A percentile compares a stretch with the other conserved stretches of the same genome.
phyloP scores from a whole-genome alignment of 2,329 filamentous ascomycete species.

The Talaromyces sp. region DNA sequence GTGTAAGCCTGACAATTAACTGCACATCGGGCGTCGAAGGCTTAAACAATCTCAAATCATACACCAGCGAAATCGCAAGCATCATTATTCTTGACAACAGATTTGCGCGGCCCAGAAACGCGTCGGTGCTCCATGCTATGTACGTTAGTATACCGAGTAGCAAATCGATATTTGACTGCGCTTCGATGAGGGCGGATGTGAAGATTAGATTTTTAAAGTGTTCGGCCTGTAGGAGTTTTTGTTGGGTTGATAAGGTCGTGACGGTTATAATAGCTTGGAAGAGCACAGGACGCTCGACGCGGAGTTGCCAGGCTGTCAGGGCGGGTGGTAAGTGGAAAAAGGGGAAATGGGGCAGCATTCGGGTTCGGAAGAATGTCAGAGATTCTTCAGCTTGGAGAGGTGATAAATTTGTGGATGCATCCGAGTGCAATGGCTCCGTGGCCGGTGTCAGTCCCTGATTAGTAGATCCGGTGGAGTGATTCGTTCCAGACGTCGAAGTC shows the following conservation, averaged over 20 bases:
- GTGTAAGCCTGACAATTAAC: constrained; percentile 32
- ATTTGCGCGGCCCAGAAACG: constrained; percentile 31
- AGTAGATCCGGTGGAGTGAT: not conserved
- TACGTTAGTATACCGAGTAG: constrained; percentile 38
- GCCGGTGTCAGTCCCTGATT: not conserved
- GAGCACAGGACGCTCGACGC: constrained; percentile 32
- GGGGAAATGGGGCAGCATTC: constrained; percentile 37
- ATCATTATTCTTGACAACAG: constrained; percentile 37
- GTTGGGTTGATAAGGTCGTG: constrained; percentile 29
- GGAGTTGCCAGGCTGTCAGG: constrained; percentile 32
- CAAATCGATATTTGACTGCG: constrained; percentile 35
- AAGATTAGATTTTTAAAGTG: constrained; percentile 33
- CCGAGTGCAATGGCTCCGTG: not conserved
- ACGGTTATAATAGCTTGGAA: constrained; percentile 38
- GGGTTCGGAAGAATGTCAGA: constrained; percentile 30
- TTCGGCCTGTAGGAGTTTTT: constrained; percentile 26
- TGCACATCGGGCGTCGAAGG: constrained; percentile 30
- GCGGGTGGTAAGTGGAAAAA: constrained; percentile 32
- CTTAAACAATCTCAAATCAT: constrained; percentile 37
- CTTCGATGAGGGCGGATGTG: constrained; percentile 28
- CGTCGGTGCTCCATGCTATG: constrained; percentile 38
- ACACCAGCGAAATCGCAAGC: constrained; percentile 38
- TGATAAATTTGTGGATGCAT: constrained; percentile 9
- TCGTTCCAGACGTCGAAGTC: not conserved
- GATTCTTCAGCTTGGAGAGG: constrained; percentile 22